These are phyloP conservation scores for Colletotrichum sp. DNA, from an alignment of 2,329 filamentous ascomycete species.

Conservation along the genomic window DNA sequence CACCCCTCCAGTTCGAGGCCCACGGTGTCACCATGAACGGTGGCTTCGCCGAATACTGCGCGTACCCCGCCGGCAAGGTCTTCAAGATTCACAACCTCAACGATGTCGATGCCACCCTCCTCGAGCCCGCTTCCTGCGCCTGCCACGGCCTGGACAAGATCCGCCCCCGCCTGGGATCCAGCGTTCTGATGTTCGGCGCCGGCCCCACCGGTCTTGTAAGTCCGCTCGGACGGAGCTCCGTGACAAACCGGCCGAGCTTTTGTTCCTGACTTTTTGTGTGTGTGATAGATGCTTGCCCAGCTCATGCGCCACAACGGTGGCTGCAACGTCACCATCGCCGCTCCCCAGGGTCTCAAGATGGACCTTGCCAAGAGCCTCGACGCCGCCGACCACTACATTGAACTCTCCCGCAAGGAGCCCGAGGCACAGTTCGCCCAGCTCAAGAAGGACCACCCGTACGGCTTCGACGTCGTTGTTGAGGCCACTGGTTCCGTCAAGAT, in stretches of 20 bases:
- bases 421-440: constrained; percentile 66
- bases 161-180: constrained; percentile 67
- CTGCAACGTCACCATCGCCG: constrained; percentile 73
- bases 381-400: constrained; percentile 59
- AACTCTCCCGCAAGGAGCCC: constrained; percentile 59
- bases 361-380: constrained; percentile 66
- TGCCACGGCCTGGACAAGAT: constrained; percentile 75
- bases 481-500: constrained; percentile 73
- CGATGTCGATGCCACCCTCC: constrained; percentile 72
- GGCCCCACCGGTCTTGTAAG: constrained; percentile 69
- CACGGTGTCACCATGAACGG: constrained; percentile 73
- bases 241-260: neutral
- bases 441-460: constrained; percentile 70
- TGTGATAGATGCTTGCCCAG: constrained; percentile 58
- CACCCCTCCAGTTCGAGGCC: constrained; percentile 56
- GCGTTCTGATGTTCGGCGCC: constrained; percentile 69
- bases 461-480: constrained; percentile 72
- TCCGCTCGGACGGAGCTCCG: constrained; percentile 16
- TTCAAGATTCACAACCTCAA: constrained; percentile 71
- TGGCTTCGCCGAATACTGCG: constrained; percentile 74
- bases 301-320: constrained; percentile 69
- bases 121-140: constrained; percentile 75
- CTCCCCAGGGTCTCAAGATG: constrained; percentile 73
- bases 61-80: constrained; percentile 58
- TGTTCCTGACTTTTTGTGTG: neutral